These are phyloP conservation scores for Capronia americana DNA, from an alignment of 2,329 filamentous ascomycete genomes.

Conservation along the genomic window DNA sequence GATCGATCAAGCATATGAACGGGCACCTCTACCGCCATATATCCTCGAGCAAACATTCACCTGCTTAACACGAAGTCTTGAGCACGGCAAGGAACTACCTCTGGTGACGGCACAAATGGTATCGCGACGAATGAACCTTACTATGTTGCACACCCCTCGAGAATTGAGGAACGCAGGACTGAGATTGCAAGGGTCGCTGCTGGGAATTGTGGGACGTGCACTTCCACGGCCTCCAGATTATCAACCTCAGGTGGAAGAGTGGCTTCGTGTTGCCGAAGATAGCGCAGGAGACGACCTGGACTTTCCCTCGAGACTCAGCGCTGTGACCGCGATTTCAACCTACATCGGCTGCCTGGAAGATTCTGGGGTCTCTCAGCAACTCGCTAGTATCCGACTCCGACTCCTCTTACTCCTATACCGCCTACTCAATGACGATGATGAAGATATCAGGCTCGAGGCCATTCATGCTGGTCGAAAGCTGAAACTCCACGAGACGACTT, in stretches of 20 bases:
- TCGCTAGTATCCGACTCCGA: constrained; percentile 35
- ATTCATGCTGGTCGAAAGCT: constrained; percentile 42
- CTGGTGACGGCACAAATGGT: not conserved
- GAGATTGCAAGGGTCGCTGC: constrained; percentile 23
- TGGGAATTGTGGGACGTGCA: constrained; percentile 11
- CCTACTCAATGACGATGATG: constrained; percentile 85
- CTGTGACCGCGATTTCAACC: constrained; percentile 31
- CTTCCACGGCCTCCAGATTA: not conserved
- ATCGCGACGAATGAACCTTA: constrained; percentile 11
- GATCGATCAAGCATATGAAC: constrained; percentile 10
- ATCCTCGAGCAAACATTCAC: constrained; percentile 24
- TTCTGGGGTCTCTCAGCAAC: constrained; percentile 50
- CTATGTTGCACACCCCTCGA: constrained; percentile 15
- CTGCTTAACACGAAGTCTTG: constrained; percentile 21
- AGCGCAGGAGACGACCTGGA: constrained; percentile 33
- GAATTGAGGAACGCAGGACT: constrained; percentile 25
- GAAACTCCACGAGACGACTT: constrained; percentile 2
- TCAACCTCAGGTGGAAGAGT: constrained; percentile 11
- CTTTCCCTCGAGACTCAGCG: constrained; percentile 35
- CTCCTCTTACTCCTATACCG: constrained; percentile 67
- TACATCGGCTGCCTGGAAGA: constrained; percentile 6
- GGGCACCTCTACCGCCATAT: not conserved
- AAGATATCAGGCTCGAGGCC: constrained; percentile 77
- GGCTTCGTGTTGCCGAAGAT: constrained; percentile 24
- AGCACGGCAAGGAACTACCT: constrained; percentile 3